Percentiles rank a stretch among this genome's conserved stretches.
Conservation (phyloP, 106 monocot species). For the Acorus calamus region DNA sequence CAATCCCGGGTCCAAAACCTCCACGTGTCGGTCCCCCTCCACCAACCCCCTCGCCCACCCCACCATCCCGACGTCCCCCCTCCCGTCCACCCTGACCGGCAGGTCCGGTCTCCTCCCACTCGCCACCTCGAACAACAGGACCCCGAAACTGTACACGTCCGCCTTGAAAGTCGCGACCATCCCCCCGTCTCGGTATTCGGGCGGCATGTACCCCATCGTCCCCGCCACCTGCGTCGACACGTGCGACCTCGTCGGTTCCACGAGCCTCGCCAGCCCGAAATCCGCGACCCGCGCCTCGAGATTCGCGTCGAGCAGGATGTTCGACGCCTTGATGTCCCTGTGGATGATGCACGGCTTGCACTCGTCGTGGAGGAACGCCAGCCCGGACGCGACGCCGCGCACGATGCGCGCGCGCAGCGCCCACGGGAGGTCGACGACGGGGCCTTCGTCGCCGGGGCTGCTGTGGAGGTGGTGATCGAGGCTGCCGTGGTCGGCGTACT, state of each 20-base stretch:
- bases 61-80: not conserved
- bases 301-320: slow-evolving; percentile 53
- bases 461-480: slow-evolving; percentile 77
- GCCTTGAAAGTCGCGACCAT: too few relatives aligned
- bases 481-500: slow-evolving; percentile 54
- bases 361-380: slow-evolving; percentile 62
- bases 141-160: too few relatives aligned
- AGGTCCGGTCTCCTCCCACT: slow-evolving; percentile 17
- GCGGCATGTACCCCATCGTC: not conserved
- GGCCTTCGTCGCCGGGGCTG: not conserved
- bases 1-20: slow-evolving; percentile 42
- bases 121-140: slow-evolving; percentile 24
- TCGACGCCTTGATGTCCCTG: slow-evolving; percentile 86
- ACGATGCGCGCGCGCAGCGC: slow-evolving; percentile 26
- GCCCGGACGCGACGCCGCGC: slow-evolving; percentile 48
- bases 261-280: slow-evolving; percentile 66
- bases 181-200: too few relatives aligned
- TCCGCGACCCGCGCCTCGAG: slow-evolving; percentile 55
- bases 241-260: slow-evolving; percentile 33
- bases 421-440: slow-evolving; percentile 23
- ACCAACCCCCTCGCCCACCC: slow-evolving; percentile 43
- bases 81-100: not conserved
- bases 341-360: slow-evolving; percentile 66
- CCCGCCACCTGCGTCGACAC: slow-evolving; percentile 51
- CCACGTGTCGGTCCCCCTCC: slow-evolving; percentile 16